Conservation (phyloP, 805 yeast genomes). For the Metschnikowia reukaufii region DNA sequence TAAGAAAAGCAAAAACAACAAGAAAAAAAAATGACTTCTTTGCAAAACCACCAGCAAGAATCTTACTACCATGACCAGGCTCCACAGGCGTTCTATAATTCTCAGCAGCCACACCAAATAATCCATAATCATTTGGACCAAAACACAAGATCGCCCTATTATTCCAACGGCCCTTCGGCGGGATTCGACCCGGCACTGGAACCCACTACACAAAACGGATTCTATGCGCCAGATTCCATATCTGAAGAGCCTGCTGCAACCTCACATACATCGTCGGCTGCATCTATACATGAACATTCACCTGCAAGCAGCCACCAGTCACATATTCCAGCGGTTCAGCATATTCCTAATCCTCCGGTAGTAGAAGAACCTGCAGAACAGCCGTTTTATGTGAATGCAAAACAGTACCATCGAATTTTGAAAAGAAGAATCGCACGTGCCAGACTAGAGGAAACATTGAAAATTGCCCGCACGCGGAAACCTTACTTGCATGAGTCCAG, state of each 20-base stretch:
- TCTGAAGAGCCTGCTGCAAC: slow-evolving; percentile 12
- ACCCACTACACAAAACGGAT: slow-evolving; percentile 16
- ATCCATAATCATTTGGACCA: slow-evolving; percentile 17
- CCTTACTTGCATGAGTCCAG: slow-evolving; percentile 96
- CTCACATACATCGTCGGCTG: slow-evolving; percentile 11
- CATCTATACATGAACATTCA: slow-evolving; percentile 12
- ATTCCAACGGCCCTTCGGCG: slow-evolving; percentile 16
- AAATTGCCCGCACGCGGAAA: slow-evolving; percentile 84
- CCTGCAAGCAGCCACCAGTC: slow-evolving; percentile 11
- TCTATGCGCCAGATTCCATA: slow-evolving; percentile 13
- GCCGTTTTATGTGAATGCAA: slow-evolving; percentile 96
- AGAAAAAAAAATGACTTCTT: slow-evolving; percentile 19
- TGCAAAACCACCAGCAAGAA: slow-evolving; percentile 19
- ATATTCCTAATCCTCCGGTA: slow-evolving; percentile 12
- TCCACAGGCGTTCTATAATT: slow-evolving; percentile 19
- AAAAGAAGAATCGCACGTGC: slow-evolving; percentile 94
- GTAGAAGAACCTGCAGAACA: slow-evolving; percentile 53
- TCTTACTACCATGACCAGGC: slow-evolving; percentile 29
- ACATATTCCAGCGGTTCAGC: slow-evolving; percentile 11
- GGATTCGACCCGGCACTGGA: slow-evolving; percentile 17
- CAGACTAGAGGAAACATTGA: slow-evolving; percentile 81
- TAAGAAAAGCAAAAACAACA: background rate
- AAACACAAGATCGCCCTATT: slow-evolving; percentile 25
- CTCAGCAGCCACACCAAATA: slow-evolving; percentile 18
- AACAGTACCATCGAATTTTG: slow-evolving; percentile 92